phyloP scores from a whole-genome alignment of 495 filamentous ascomycete species.

The Sordaria brevicollis region DNA sequence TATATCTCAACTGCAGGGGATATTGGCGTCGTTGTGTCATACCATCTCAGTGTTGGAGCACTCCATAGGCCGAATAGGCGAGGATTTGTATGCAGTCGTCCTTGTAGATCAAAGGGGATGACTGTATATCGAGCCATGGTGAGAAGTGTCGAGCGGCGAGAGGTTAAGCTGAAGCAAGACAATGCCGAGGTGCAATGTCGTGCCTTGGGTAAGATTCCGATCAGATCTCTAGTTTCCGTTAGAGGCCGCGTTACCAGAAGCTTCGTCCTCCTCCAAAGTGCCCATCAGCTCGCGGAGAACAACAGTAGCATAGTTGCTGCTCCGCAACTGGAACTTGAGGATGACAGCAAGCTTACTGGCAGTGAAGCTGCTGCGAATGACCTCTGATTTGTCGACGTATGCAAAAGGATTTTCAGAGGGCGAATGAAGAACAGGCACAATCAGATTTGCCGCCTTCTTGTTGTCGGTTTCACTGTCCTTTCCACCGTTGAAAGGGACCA shows the following conservation, averaged over 20 bases:
- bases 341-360: slow-evolving; percentile 65
- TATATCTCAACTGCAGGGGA: background rate
- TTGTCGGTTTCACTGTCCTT: background rate
- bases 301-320: slow-evolving; percentile 91
- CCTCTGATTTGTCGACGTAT: background rate
- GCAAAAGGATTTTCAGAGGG: slow-evolving; percentile 18
- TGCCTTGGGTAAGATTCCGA: background rate
- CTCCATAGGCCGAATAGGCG: background rate
- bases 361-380: slow-evolving; percentile 6
- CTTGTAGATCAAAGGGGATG: background rate
- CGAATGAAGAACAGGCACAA: slow-evolving; percentile 9
- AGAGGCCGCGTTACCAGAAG: background rate
- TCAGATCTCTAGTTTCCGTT: background rate
- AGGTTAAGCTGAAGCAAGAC: background rate
- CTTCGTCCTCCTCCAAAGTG: background rate
- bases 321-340: slow-evolving; percentile 72
- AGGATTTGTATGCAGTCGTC: background rate
- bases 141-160: background rate
- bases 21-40: background rate
- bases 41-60: background rate
- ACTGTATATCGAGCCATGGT: background rate
- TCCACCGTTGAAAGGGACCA: background rate
- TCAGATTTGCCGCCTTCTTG: background rate
- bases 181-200: background rate
- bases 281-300: slow-evolving; percentile 71